Conservation (phyloP, 768 basidiomycete species). For the Pisolithus microcarpus region DNA sequence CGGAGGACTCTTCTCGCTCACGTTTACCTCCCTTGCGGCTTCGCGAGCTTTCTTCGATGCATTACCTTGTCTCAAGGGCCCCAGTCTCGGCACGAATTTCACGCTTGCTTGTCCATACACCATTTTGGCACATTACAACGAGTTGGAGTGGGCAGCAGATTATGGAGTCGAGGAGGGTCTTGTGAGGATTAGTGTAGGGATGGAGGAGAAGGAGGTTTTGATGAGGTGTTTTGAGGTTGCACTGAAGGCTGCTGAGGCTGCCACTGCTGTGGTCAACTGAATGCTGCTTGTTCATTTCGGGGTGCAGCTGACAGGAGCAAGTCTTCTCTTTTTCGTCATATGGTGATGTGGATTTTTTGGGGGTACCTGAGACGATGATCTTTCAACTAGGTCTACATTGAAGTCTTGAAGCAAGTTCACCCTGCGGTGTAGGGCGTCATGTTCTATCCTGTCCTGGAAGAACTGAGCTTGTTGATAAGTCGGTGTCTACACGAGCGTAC, state of each 20-base stretch:
- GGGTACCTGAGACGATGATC: background rate
- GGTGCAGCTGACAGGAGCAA: background rate
- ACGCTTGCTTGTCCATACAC: constrained; percentile 93
- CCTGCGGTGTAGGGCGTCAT: too few relatives aligned
- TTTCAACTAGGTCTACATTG: background rate
- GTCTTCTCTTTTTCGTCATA: background rate
- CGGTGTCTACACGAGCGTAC: too few relatives aligned
- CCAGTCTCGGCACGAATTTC: constrained; percentile 90
- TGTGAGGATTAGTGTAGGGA: constrained; percentile 86
- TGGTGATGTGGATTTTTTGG: background rate
- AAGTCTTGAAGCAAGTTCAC: background rate
- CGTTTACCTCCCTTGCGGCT: constrained; percentile 64
- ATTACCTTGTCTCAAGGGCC: constrained; percentile 81
- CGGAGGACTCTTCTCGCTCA: constrained; percentile 84
- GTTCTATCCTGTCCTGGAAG: too few relatives aligned
- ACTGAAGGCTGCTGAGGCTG: constrained; percentile 62
- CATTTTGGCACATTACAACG: constrained; percentile 82
- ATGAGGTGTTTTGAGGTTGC: constrained; percentile 56
- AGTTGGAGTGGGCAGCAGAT: constrained; percentile 85
- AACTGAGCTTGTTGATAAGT: too few relatives aligned
- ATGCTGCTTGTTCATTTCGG: too few relatives aligned
- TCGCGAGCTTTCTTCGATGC: constrained; percentile 80
- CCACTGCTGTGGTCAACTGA: background rate
- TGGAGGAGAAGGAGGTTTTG: constrained; percentile 64
- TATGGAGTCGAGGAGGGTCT: constrained; percentile 81